Evolutionary conservation across 495 filamentous ascomycete species (phyloP), one percentile per base, ranked within the genome.

Genomic region (Penicillium samsonianum): DNA sequence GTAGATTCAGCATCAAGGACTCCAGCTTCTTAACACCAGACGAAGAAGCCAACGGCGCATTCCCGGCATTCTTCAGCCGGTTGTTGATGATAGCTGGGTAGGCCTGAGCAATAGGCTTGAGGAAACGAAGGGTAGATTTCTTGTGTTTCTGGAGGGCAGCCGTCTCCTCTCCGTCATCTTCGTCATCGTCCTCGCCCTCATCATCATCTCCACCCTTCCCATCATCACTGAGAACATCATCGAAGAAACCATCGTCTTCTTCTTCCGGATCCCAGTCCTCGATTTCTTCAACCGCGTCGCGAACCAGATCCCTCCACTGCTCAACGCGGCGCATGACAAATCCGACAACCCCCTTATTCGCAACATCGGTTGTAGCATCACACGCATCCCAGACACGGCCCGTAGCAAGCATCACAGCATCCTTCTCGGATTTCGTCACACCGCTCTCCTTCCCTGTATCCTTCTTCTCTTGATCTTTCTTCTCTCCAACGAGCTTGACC

Each of bases 221-320:
- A 25, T 75, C 64, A 16, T 67, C 69, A 33, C 68, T 70, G 35
- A 72, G 55, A 17, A 74, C 33, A 20, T 78, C 80, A 55, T 79
- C 79, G 5, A 73, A 77, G 28, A 78, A 82, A 1, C 80, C 75
- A 67, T 84, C 82, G 12, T 80, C 82, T 31, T 78, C 79, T 19
- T 79, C 78, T 59, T 86, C 85, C n/a, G 87, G 86, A 48, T 87
- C 84, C 88, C 91, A 96, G 62, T 90, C 88, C 58, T 90, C 89
- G 59, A 96, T 71, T 72, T 96, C 92, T 60, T 86, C 81, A 26
- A 94, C 78, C 0, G 91, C 88, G 75, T 96, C 92, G 57, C 87
- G 80, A 14, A 96, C 69, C 11, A 90, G 80, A 59, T 88, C 88
- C 49, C 84, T 76, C 61, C 85, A 89, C 57, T 87, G 76, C 63